Base-by-base conservation (phyloP, 2,329 filamentous ascomycete species). In the Paracorniculantispora psalliotae region DNA sequence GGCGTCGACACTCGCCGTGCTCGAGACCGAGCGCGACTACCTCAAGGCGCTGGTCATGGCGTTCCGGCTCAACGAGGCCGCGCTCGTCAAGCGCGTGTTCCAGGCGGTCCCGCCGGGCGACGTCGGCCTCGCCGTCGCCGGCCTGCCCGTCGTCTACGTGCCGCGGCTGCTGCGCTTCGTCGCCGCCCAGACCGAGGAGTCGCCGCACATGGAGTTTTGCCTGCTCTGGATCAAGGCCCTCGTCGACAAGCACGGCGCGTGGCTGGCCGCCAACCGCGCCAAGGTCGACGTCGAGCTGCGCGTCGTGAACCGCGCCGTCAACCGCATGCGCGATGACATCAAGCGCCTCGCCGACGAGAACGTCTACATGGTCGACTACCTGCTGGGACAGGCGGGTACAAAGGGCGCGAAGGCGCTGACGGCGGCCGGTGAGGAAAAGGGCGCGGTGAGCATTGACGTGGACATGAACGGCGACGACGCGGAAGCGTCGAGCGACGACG, bases 11-110 rank as follows among this genome's bases (percentile, higher is more conserved):
- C 80, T 97, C 0, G 76, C 82, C 4, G 83, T 88, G 10, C 77
- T 89, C 33, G 80, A 88, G 59, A 77, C 74, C 44, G 86, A 92
- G 59, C 83, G 83, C 62, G 90, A 96, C 69, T 96, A 90, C 72
- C 83, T 97, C 63, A 96, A 94, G 75, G 93, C 94, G 1, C 79
- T 99, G 6, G 87, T 97, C 63, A 99, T 99, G 94, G 89, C 92
- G 1, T 99, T 99, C 81, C 89, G 96, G 6, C 86, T 99, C 60
- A 97, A 96, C 75, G 91, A 96, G 72, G 81, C 86, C 4, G 84
- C 86, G 23, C 80, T 99, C 49, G 85, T 97, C 62, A 89, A 89
- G 66, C 86, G 86, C 57, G 90, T 97, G 19, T 97, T 96, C 75
- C 88, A 96, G 73, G 83, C 85, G 2, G 88, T 93, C 25, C 92